A percentile compares a stretch with the other conserved stretches of the same genome.
Evolutionary conservation across 2,329 filamentous ascomycete species (phyloP).

Genomic region (Ilyonectria robusta): DNA sequence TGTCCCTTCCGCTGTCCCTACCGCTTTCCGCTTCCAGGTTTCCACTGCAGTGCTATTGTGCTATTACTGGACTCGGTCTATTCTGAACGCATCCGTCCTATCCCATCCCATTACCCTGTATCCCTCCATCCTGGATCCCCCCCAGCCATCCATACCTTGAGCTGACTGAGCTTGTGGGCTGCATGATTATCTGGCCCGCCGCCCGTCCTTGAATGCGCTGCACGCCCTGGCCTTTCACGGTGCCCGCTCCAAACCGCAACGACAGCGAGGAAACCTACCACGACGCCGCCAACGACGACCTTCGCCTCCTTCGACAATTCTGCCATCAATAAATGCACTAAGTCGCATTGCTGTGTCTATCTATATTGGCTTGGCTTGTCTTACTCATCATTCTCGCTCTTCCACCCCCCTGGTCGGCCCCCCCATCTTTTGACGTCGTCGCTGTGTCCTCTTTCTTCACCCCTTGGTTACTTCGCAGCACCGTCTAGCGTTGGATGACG

Average conservation of each 20-base stretch:
- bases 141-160: conserved; percentile 6
- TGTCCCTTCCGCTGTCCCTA: too few relatives aligned
- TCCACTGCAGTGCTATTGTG: neutral
- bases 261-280: conserved; percentile 15
- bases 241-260: conserved; percentile 12
- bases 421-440: conserved; percentile 27
- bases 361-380: conserved; percentile 29
- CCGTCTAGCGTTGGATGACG: conserved; percentile 39
- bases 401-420: conserved; percentile 28
- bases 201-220: conserved; percentile 17
- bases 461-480: conserved; percentile 34
- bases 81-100: neutral
- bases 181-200: conserved; percentile 16
- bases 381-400: conserved; percentile 33
- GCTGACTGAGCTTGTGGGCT: conserved; percentile 4
- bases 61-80: neutral
- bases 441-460: conserved; percentile 37
- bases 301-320: conserved; percentile 10
- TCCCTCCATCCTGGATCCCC: neutral
- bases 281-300: conserved; percentile 8
- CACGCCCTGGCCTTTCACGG: conserved; percentile 16
- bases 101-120: conserved; percentile 5
- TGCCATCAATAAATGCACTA: neutral
- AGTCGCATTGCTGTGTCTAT: neutral
- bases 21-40: too few relatives aligned